These are phyloP conservation scores for Fraxinus albicans DNA, from an alignment of 305 asterid species.

Conservation along the genomic window DNA sequence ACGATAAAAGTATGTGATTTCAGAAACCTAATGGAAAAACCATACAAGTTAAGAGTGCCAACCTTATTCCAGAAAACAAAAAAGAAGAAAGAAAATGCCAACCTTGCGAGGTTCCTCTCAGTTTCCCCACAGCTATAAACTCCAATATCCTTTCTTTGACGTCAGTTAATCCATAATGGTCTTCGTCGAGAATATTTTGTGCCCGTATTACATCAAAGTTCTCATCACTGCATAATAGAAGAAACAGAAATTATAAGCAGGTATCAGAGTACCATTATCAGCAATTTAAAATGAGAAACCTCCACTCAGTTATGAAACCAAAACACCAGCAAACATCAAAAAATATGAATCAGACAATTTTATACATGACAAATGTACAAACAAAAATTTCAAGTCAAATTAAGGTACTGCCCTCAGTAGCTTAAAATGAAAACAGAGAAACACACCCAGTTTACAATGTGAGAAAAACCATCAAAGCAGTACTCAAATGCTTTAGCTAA, in stretches of 20 bases:
- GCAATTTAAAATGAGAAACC: background rate
- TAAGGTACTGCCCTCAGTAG: background rate
- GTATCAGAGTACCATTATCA: background rate
- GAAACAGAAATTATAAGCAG: slow-evolving; percentile 16
- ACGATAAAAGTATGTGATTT: background rate
- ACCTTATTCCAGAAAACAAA: slow-evolving; percentile 24
- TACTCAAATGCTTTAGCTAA: background rate
- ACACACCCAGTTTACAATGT: background rate
- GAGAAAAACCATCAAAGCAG: background rate
- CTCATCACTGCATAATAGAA: slow-evolving; percentile 62
- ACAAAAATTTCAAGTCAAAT: background rate
- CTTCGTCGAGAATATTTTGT: slow-evolving; percentile 89
- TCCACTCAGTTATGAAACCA: background rate
- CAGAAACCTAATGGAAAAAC: slow-evolving; percentile 9
- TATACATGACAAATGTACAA: background rate
- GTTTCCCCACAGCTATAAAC: slow-evolving; percentile 97
- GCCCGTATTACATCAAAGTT: slow-evolving; percentile 87
- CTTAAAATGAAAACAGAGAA: background rate
- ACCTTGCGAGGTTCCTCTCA: slow-evolving; percentile 93
- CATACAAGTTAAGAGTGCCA: slow-evolving; percentile 19
- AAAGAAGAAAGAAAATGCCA: background rate
- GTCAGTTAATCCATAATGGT: slow-evolving; percentile 93
- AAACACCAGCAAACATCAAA: background rate
- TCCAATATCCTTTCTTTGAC: slow-evolving; percentile 98
- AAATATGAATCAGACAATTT: background rate